These are phyloP conservation scores for Nothophaeocryptopus gaeumannii DNA, from an alignment of 2,329 filamentous ascomycete genomes.

Conservation along the genomic window DNA sequence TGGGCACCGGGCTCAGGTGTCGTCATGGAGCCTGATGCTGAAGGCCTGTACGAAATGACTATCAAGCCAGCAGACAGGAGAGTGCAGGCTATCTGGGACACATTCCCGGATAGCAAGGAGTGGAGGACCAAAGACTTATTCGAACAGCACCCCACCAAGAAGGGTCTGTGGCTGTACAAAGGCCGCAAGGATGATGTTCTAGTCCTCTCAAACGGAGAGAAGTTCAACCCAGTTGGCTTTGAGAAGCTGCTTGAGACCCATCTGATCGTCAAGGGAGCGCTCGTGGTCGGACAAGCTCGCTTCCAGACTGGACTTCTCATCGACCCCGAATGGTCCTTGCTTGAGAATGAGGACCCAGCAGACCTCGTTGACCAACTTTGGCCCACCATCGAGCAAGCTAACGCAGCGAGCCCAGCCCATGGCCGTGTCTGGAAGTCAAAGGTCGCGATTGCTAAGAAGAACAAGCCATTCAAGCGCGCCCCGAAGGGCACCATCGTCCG, in stretches of 20 bases:
- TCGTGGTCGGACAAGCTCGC: conserved; percentile 34
- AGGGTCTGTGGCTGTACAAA: conserved; percentile 26
- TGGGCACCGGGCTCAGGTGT: conserved; percentile 20
- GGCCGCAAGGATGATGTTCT: conserved; percentile 32
- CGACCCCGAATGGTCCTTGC: conserved; percentile 28
- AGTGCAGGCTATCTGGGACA: conserved; percentile 27
- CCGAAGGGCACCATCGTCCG: conserved; percentile 19
- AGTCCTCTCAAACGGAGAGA: conserved; percentile 32
- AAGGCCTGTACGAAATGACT: conserved; percentile 37
- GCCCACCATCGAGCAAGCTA: conserved; percentile 19
- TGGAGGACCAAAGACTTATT: conserved; percentile 38
- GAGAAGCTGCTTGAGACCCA: conserved; percentile 27
- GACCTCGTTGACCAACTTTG: conserved; percentile 19
- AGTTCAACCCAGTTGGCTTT: conserved; percentile 27
- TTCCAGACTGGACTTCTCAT: conserved; percentile 35
- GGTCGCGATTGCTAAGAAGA: conserved; percentile 43
- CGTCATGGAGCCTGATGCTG: conserved; percentile 15
- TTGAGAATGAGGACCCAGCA: conserved; percentile 15
- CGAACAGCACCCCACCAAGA: conserved; percentile 27
- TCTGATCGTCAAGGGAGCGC: conserved; percentile 29
- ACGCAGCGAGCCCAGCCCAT: conserved; percentile 29
- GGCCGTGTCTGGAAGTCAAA: conserved; percentile 44
- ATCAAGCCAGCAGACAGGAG: conserved; percentile 25
- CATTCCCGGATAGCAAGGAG: conserved; percentile 33
- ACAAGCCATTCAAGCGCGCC: conserved; percentile 44